Evolutionary conservation across 129 eudicot species (phyloP).

Genomic region (Heracleum sosnowskyi): DNA sequence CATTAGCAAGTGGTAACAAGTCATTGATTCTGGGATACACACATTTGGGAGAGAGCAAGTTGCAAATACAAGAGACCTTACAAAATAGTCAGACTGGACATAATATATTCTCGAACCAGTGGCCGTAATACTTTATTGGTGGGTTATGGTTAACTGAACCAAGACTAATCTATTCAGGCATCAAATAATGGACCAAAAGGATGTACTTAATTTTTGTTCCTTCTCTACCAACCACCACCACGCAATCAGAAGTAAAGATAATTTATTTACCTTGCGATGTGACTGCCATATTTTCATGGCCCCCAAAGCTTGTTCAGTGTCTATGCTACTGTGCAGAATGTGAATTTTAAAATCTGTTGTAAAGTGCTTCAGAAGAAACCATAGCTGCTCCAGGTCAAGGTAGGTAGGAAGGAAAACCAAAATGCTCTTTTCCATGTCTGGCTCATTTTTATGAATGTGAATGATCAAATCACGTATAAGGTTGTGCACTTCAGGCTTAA

Average conservation of each 20-base stretch:
- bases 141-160: not conserved
- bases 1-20: not conserved
- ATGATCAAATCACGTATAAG: slow-evolving; percentile 80
- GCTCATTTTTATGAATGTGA: slow-evolving; percentile 76
- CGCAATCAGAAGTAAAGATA: not conserved
- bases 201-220: not conserved
- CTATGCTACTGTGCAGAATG: slow-evolving; percentile 87
- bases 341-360: slow-evolving; percentile 60
- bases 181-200: not conserved
- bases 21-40: not conserved
- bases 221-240: not conserved
- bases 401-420: slow-evolving; percentile 93
- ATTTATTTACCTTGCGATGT: slow-evolving; percentile 63
- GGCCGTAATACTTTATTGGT: not conserved
- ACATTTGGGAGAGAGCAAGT: not conserved
- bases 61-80: not conserved
- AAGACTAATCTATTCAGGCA: not conserved
- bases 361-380: slow-evolving; percentile 58
- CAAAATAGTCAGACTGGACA: not conserved
- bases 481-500: slow-evolving; percentile 55
- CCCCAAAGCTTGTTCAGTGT: slow-evolving; percentile 81
- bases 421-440: slow-evolving; percentile 87
- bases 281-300: slow-evolving; percentile 82
- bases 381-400: slow-evolving; percentile 75
- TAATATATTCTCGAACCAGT: not conserved